A percentile compares a stretch with the other conserved stretches of the same genome.
Evolutionary conservation across 768 basidiomycete species (phyloP).

Genomic region (Kwoniella newhampshirensis): DNA sequence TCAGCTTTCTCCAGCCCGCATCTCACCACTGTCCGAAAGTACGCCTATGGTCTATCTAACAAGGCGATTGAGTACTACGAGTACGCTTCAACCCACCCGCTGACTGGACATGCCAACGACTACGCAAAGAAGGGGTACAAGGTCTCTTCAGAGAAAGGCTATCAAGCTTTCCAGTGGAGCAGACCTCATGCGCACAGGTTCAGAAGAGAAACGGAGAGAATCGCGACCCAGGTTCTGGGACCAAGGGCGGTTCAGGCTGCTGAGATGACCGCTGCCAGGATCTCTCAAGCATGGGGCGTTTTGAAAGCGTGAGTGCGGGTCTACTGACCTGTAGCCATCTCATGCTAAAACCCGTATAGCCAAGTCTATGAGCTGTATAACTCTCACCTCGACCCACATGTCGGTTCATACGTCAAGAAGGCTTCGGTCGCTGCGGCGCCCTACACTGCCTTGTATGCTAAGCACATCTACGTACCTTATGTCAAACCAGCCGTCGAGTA

Average conservation of each 20-base stretch:
- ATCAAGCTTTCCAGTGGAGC: conserved; percentile 31
- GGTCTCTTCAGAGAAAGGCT: conserved; percentile 15
- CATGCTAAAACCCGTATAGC: conserved; percentile 14
- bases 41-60: conserved; percentile 14
- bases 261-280: conserved; percentile 17
- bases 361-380: conserved; percentile 29
- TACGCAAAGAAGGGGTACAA: conserved; percentile 26
- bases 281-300: conserved; percentile 21
- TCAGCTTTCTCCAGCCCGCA: conserved; percentile 29
- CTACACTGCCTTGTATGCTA: conserved; percentile 26
- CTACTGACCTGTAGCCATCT: neutral
- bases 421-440: conserved; percentile 20
- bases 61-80: conserved; percentile 22
- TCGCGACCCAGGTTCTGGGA: conserved; percentile 31
- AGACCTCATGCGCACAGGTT: conserved; percentile 30
- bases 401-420: conserved; percentile 37
- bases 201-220: conserved; percentile 22
- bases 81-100: conserved; percentile 32
- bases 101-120: conserved; percentile 27
- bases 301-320: no score
- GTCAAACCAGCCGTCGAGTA: conserved; percentile 29
- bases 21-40: conserved; percentile 23
- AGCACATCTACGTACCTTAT: conserved; percentile 40
- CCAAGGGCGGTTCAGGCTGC: conserved; percentile 30
- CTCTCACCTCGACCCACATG: conserved; percentile 39